Base-by-base conservation (phyloP, 1,284 basidiomycete species). In the Apiotrichum montevideense region DNA sequence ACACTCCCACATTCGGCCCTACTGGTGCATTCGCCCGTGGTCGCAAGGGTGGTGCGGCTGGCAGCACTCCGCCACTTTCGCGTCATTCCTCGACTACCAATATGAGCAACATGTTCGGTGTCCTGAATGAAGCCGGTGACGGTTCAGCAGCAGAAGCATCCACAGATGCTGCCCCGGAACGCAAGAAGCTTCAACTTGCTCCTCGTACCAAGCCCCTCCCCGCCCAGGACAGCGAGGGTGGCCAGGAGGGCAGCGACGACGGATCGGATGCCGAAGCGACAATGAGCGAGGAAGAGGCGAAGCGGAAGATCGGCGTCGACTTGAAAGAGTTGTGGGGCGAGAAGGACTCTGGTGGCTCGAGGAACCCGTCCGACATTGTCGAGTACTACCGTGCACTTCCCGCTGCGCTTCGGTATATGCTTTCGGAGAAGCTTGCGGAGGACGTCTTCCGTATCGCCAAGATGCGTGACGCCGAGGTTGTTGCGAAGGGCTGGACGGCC, bases 361-460 rank as follows among this genome's bases (percentile, higher is more conserved):
- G 74, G 52, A 70, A 73, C 57, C 69, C 72, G 13, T 67, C 70
- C 32, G 75, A 77, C 59, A 70, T 77, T 50, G 73, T 67, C 35
- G 87, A 90, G 67, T 88, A 93, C 70, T 79, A 80, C 66, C 87
- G 87, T 73, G 87, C 90, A 7, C 56, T 77, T 44, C 71, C 71
- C 7, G 64, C 67, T 29, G 59, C 61, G n/a, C 60, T 59, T 34
- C 66, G 68, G 74, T 84, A 86, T 73, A 85, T 90, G 71, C 81
- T 80, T 51, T 81, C 88, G 41, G 85, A 87, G 67, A 87, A 87
- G 69, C 73, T 97, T 57, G 83, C 85, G 46, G 93, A 98, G 72
- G 94, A 88, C 32, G 87, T 93, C 62, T 83, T 85, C 54, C 90
- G 91, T 76, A 88, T 95, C 75, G 83, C 85, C 66, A 96, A 94